A percentile compares a stretch with the other conserved stretches of the same genome.
These are phyloP conservation scores for Podila epicladia DNA, from an alignment of 192 early-diverging fungal genomes.

Conservation along the genomic window DNA sequence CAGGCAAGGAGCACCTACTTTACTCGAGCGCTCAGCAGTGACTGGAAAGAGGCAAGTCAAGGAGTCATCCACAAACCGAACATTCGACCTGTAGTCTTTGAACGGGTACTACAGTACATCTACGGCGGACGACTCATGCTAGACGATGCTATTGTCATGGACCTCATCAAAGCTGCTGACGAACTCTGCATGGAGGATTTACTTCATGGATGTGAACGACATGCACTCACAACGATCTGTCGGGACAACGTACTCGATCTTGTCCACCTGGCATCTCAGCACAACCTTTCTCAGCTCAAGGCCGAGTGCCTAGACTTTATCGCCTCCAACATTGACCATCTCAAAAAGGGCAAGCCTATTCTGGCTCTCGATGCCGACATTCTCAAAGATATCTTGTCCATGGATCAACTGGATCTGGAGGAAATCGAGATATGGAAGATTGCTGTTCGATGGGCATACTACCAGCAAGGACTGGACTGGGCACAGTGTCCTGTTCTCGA, in stretches of 20 bases:
- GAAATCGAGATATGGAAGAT: conserved; percentile 53
- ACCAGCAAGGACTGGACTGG: conserved; percentile 39
- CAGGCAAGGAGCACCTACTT: conserved; percentile 43
- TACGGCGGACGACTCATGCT: conserved; percentile 23
- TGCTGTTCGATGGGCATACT: conserved; percentile 40
- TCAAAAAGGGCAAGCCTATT: conserved; percentile 35
- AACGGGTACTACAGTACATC: conserved; percentile 27
- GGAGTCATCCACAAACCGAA: conserved; percentile 41
- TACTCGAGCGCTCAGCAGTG: conserved; percentile 26
- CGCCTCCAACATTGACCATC: conserved; percentile 34
- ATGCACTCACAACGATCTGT: conserved; percentile 21
- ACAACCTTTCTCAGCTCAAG: conserved; percentile 18
- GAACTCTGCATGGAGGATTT: conserved; percentile 40
- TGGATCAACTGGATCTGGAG: conserved; percentile 49
- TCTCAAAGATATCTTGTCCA: conserved; percentile 39
- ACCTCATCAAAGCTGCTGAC: conserved; percentile 38
- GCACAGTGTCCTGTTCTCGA: conserved; percentile 32
- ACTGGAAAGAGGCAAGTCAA: conserved; percentile 44
- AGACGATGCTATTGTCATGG: conserved; percentile 28
- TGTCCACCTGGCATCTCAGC: conserved; percentile 24
- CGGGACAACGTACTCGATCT: conserved; percentile 32
- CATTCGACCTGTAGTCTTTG: conserved; percentile 32
- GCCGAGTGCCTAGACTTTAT: conserved; percentile 45
- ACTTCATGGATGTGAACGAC: conserved; percentile 31
- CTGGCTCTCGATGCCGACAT: conserved; percentile 24